A percentile compares a stretch with the other conserved stretches of the same genome.
Conservation (phyloP, 768 basidiomycete genomes). For the Trichaptum fuscoviolaceum region DNA sequence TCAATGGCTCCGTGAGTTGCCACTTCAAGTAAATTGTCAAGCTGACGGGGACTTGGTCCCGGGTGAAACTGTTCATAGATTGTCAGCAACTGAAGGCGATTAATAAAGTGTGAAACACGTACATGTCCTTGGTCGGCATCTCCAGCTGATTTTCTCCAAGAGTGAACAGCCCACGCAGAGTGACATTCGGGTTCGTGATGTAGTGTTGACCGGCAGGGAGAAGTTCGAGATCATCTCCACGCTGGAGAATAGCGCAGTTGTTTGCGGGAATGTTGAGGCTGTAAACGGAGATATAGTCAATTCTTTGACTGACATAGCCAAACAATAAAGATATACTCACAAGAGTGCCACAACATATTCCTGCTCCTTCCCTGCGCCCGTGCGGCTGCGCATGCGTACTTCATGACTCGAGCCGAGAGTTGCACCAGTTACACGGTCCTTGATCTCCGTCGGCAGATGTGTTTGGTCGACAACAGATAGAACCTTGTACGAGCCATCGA, state of each 20-base stretch:
- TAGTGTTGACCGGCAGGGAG: slow-evolving; percentile 80
- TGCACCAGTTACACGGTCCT: slow-evolving; percentile 57
- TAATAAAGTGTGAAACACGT: too few relatives aligned
- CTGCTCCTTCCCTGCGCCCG: slow-evolving; percentile 37
- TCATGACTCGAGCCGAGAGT: slow-evolving; percentile 69
- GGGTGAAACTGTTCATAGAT: slow-evolving; percentile 53
- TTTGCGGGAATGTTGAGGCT: slow-evolving; percentile 82
- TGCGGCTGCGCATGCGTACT: slow-evolving; percentile 66
- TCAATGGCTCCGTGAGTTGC: slow-evolving; percentile 51
- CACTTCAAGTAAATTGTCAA: slow-evolving; percentile 83
- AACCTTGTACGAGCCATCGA: slow-evolving; percentile 73
- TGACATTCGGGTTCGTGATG: slow-evolving; percentile 80
- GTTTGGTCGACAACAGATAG: slow-evolving; percentile 83
- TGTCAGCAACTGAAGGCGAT: too few relatives aligned
- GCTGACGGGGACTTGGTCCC: slow-evolving; percentile 82
- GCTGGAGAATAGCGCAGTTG: slow-evolving; percentile 82
- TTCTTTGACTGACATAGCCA: background rate
- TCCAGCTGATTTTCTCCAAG: slow-evolving; percentile 81
- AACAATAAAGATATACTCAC: slow-evolving; percentile 32
- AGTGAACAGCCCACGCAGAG: slow-evolving; percentile 73
- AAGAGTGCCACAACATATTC: slow-evolving; percentile 79
- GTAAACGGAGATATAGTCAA: slow-evolving; percentile 7
- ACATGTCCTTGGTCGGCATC: slow-evolving; percentile 88
- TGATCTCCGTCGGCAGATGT: slow-evolving; percentile 56
- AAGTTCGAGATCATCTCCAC: slow-evolving; percentile 73